Evolutionary conservation across 2,329 filamentous ascomycete genomes (phyloP), one percentile per base, ranked within the genome.

Genomic region (Trichoderma atroviride): DNA sequence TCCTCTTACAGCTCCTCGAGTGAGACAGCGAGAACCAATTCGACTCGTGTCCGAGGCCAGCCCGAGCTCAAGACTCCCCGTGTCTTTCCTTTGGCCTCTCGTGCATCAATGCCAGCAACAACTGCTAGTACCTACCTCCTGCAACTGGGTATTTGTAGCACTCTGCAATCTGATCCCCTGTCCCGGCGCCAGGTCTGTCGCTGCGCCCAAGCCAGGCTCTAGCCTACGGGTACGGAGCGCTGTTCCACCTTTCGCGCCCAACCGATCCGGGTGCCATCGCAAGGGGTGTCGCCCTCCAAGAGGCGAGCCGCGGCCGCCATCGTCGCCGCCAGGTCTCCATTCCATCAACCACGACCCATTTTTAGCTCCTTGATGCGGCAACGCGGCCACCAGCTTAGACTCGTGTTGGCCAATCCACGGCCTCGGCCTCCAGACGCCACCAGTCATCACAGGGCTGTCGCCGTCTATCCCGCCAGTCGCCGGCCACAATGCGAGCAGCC

Each of bases 281-380:
- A 66, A 50, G 63, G 62, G 63, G 63, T 50, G 63, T 53, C 52
- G 47, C 63, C 64, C 47, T 47, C 27, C 64, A 56, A 59, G 53
- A 68, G 64, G 64, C 64, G 56, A 68, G 64, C 64, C 64, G 64
- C 64, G 55, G 64, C 56, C 62, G 62, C 62, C 62, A 65, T 65
- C 62, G 52, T 65, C 62, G 35, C 63, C 63, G 57, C 63, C 63
- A 50, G 57, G 53, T 66, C 53, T 58, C 63, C 53, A 58, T 50
- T 66, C 53, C 35, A 66, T 50, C 63, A 24, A 47, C 53, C 63
- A 58, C 24, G 63, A 58, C 63, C 63, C 63, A 29, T 50, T 58
- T 47, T 57, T 31, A 40, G 55, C 27, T 6, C 63, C 63, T 40
- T 58, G 63, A 47, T 58, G 63, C 53, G 63, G 63, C 40, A 58